These are phyloP conservation scores for Gremmenia infestans DNA, from an alignment of 2,329 filamentous ascomycete species.

Conservation along the genomic window DNA sequence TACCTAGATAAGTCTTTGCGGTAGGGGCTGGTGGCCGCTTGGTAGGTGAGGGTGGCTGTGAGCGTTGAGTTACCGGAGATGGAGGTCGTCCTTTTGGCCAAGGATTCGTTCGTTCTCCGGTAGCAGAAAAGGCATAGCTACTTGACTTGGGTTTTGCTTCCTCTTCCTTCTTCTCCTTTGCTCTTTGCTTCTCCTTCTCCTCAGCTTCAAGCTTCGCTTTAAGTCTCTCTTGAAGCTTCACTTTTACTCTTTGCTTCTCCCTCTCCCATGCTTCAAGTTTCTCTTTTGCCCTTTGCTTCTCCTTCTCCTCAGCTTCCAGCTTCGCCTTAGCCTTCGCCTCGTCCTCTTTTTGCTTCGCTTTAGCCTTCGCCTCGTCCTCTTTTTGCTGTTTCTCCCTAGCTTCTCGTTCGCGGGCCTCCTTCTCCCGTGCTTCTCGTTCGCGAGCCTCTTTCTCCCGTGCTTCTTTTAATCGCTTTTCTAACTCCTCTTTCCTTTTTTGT, in stretches of 20 bases:
- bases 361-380: conserved; percentile 26
- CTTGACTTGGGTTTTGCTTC: conserved; percentile 27
- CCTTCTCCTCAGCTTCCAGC: conserved; percentile 24
- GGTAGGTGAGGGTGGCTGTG: conserved; percentile 33
- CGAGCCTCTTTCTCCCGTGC: conserved; percentile 32
- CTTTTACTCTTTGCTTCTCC: conserved; percentile 4
- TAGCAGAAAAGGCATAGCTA: conserved; percentile 58
- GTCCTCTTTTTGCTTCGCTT: conserved; percentile 36
- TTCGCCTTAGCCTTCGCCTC: conserved; percentile 21
- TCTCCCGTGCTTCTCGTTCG: conserved; percentile 18
- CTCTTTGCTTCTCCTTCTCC: conserved; percentile 14
- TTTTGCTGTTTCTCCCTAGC: conserved; percentile 20
- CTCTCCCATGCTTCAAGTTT: conserved; percentile 37
- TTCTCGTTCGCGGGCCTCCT: conserved; percentile 32
- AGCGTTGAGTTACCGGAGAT: conserved; percentile 27
- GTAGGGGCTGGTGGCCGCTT: conserved; percentile 43
- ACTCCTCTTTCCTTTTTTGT: conserved; percentile 31
- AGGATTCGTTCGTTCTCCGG: conserved; percentile 65
- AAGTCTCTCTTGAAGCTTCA: neutral
- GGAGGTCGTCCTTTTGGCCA: conserved; percentile 60
- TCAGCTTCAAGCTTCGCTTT: conserved; percentile 12
- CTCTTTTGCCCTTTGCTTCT: conserved; percentile 33
- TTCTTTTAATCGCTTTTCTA: conserved; percentile 38
- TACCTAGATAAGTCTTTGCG: conserved; percentile 54
- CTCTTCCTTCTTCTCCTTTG: conserved; percentile 15